phyloP scores from a whole-genome alignment of 2,329 filamentous ascomycete genomes.

The Penicillium fuscoglaucum region DNA sequence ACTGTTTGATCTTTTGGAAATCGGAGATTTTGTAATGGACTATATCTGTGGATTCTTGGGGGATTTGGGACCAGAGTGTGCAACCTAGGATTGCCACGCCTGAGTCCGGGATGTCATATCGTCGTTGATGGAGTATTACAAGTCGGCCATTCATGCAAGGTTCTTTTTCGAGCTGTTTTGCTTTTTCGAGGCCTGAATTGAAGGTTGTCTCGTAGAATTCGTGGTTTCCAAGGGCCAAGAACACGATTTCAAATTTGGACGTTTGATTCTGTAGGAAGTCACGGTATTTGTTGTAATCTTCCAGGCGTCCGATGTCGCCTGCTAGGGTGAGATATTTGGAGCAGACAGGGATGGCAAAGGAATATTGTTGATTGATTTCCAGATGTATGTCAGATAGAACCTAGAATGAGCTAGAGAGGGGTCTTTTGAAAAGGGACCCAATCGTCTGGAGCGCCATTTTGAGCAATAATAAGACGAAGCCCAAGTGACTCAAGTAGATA shows the following conservation, averaged over 20 bases:
- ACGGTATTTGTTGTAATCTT: slow-evolving; percentile 28
- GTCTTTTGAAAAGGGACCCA: not conserved
- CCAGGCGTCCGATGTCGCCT: slow-evolving; percentile 28
- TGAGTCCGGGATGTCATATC: slow-evolving; percentile 30
- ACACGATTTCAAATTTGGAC: slow-evolving; percentile 21
- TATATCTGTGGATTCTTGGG: slow-evolving; percentile 38
- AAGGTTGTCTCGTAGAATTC: slow-evolving; percentile 31
- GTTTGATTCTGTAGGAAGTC: slow-evolving; percentile 27
- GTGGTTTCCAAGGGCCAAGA: slow-evolving; percentile 32
- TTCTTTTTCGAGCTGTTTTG: slow-evolving; percentile 31
- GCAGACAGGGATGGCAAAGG: slow-evolving; percentile 22
- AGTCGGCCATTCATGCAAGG: slow-evolving; percentile 28
- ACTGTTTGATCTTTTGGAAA: slow-evolving; percentile 55
- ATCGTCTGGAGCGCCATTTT: not conserved
- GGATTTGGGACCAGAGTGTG: slow-evolving; percentile 58
- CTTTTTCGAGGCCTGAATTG: slow-evolving; percentile 23
- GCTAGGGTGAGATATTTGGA: slow-evolving; percentile 27
- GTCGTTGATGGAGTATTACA: slow-evolving; percentile 27
- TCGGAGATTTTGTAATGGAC: slow-evolving; percentile 54
- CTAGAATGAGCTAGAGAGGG: slow-evolving; percentile 20
- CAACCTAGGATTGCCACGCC: slow-evolving; percentile 57
- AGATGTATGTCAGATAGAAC: slow-evolving; percentile 31
- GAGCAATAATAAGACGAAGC: no score
- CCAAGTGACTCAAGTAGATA: no score
- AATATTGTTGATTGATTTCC: slow-evolving; percentile 31